phyloP scores from a whole-genome alignment of 176 grass and related monocot genomes.

The Oryza glumipatula region DNA sequence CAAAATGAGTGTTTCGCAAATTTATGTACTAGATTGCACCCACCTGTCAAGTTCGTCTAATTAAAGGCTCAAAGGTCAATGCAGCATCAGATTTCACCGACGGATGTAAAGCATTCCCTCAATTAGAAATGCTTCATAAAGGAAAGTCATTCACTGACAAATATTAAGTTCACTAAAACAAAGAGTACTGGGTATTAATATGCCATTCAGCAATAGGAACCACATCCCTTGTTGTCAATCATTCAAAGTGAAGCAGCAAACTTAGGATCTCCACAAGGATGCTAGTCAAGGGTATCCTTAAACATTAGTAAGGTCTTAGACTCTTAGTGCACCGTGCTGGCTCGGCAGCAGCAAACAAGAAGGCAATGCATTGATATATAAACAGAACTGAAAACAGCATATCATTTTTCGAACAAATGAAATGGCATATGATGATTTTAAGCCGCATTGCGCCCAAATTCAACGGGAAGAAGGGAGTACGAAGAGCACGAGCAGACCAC shows the following conservation, averaged over 20 bases:
- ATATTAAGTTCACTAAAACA: background rate
- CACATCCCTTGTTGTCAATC: conserved; percentile 7
- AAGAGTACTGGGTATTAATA: background rate
- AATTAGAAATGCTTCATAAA: conserved; percentile 7
- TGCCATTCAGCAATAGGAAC: background rate
- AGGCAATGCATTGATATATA: conserved; percentile 23
- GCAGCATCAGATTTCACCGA: background rate
- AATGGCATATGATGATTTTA: background rate
- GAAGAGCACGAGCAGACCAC: conserved; percentile 26
- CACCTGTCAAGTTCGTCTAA: background rate
- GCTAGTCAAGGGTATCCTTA: background rate
- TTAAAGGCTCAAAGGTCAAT: background rate
- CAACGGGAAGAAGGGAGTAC: conserved; percentile 1
- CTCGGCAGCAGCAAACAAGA: background rate
- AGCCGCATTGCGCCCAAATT: conserved; percentile 18
- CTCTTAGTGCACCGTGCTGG: background rate
- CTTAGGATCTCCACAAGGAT: conserved; percentile 22
- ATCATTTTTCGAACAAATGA: conserved; percentile 5
- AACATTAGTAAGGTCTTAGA: background rate
- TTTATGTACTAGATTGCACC: too few relatives aligned
- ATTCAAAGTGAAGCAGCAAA: conserved; percentile 34
- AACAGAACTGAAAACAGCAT: background rate
- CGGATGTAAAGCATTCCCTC: background rate
- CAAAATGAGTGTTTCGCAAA: too few relatives aligned
- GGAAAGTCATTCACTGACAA: background rate